Conservation (phyloP, 768 basidiomycete genomes). For the Leucogyrophana mollusca region DNA sequence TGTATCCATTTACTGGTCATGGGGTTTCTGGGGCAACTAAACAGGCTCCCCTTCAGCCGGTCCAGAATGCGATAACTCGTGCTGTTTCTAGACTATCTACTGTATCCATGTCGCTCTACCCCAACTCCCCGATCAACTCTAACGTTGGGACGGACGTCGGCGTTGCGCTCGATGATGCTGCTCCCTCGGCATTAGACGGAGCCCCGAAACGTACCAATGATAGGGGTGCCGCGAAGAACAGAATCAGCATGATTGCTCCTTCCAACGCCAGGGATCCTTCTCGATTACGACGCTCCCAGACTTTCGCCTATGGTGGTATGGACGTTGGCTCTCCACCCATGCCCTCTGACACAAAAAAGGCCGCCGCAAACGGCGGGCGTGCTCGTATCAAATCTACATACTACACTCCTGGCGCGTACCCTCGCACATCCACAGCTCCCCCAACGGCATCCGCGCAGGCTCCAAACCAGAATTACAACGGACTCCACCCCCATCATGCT, state of each 20-base stretch:
- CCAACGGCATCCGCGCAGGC: constrained; percentile 27
- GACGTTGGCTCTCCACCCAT: constrained; percentile 45
- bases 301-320: constrained; percentile 53
- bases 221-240: constrained; percentile 21
- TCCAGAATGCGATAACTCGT: constrained; percentile 38
- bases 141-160: constrained; percentile 28
- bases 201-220: constrained; percentile 38
- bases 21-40: constrained; percentile 22
- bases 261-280: constrained; percentile 16
- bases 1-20: constrained; percentile 26
- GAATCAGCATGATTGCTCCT: constrained; percentile 21
- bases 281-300: constrained; percentile 29
- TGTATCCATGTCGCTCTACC: constrained; percentile 48
- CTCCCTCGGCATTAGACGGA: constrained; percentile 40
- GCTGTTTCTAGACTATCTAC: constrained; percentile 40
- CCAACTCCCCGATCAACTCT: constrained; percentile 37
- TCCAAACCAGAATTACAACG: constrained; percentile 33
- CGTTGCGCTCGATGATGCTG: constrained; percentile 33
- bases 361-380: constrained; percentile 46
- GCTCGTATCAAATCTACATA: constrained; percentile 71
- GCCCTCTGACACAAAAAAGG: constrained; percentile 13
- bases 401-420: constrained; percentile 52
- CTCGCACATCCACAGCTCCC: constrained; percentile 50
- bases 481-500: constrained; percentile 22
- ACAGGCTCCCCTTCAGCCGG: constrained; percentile 36